Evolutionary conservation across 345 rosid genomes (phyloP).

Genomic region (Microthlaspi erraticum): DNA sequence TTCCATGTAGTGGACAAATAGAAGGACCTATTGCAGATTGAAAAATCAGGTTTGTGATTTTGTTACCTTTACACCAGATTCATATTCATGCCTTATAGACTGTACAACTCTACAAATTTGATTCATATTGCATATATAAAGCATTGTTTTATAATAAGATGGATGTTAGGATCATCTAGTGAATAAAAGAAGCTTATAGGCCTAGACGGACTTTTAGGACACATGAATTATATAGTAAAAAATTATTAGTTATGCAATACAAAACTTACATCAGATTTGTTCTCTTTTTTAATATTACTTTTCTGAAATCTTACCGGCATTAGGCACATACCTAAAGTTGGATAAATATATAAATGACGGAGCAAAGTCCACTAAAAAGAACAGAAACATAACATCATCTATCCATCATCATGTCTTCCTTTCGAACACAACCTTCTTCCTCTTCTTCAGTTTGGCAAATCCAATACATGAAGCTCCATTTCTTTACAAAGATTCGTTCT

Average conservation of each 20-base stretch:
- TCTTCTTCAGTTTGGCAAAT: slow-evolving; percentile 51
- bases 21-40: not conserved
- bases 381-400: slow-evolving; percentile 29
- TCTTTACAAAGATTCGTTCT: slow-evolving; percentile 63
- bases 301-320: slow-evolving; percentile 26
- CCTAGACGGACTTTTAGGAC: not conserved
- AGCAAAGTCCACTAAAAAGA: slow-evolving; percentile 40
- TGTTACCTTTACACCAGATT: too few relatives aligned
- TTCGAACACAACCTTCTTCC: slow-evolving; percentile 47
- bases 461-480: slow-evolving; percentile 54
- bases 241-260: slow-evolving; percentile 5
- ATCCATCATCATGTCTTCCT: slow-evolving; percentile 41
- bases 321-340: slow-evolving; percentile 35
- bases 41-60: too few relatives aligned
- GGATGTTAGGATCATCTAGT: not conserved
- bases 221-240: slow-evolving; percentile 3
- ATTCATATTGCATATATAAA: not conserved
- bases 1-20: not conserved
- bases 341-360: slow-evolving; percentile 14
- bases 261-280: not conserved
- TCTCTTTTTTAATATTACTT: not conserved
- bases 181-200: not conserved
- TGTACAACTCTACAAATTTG: not conserved
- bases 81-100: too few relatives aligned
- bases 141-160: not conserved